Evolutionary conservation across 2,329 filamentous ascomycete species (phyloP).

Genomic region (Gnomoniopsis sp.): DNA sequence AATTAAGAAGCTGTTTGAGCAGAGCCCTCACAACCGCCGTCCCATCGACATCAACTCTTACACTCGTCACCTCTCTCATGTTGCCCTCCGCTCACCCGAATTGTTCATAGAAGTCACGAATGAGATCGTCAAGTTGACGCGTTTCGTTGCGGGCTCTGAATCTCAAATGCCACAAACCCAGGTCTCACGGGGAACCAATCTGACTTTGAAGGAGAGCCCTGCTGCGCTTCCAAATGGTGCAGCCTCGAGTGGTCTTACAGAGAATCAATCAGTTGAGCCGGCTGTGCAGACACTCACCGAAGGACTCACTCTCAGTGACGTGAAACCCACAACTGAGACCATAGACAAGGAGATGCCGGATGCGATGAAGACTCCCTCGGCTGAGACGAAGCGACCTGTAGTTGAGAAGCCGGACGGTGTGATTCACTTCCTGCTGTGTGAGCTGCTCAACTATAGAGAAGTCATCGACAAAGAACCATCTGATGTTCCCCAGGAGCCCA

Average conservation of each 20-base stretch:
- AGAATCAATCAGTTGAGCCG: conserved; percentile 40
- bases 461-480: conserved; percentile 77
- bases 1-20: conserved; percentile 74
- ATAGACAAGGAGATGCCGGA: conserved; percentile 61
- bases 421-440: conserved; percentile 89
- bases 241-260: conserved; percentile 19
- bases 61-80: conserved; percentile 71
- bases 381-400: conserved; percentile 75
- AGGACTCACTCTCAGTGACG: conserved; percentile 45
- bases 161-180: conserved; percentile 22
- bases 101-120: conserved; percentile 86
- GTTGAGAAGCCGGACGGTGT: conserved; percentile 94
- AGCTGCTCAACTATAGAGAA: conserved; percentile 86
- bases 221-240: neutral
- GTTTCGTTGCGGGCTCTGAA: conserved; percentile 43
- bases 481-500: conserved; percentile 38
- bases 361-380: conserved; percentile 53
- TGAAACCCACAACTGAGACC: conserved; percentile 59
- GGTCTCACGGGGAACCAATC: conserved; percentile 5
- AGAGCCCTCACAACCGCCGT: conserved; percentile 49
- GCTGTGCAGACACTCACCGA: conserved; percentile 41
- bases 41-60: conserved; percentile 69
- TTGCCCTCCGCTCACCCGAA: conserved; percentile 77
- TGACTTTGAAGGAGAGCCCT: conserved; percentile 15
- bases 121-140: conserved; percentile 72